Conservation (phyloP, 768 basidiomycete species). For the Tephrocybe sp. region DNA sequence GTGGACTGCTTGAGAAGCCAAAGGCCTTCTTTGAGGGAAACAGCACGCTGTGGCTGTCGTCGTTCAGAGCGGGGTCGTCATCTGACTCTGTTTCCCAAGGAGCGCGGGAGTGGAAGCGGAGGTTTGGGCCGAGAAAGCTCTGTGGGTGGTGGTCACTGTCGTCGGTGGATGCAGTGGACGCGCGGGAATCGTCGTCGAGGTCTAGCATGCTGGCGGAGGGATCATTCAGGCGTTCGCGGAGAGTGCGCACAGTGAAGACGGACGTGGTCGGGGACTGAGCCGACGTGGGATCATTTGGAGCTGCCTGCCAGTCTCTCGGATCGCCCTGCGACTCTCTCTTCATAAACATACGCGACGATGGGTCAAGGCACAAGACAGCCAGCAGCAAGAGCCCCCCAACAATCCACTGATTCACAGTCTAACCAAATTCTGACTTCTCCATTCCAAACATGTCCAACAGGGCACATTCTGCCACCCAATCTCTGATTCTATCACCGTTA, state of each 20-base stretch:
- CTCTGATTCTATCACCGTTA: slow-evolving; percentile 6
- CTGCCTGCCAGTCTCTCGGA: slow-evolving; percentile 38
- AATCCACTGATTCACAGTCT: slow-evolving; percentile 12
- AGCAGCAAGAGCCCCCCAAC: not conserved
- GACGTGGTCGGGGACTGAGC: slow-evolving; percentile 24
- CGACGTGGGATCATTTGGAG: slow-evolving; percentile 24
- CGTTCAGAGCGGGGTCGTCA: slow-evolving; percentile 44
- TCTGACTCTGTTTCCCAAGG: slow-evolving; percentile 69
- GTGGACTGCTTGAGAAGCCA: slow-evolving; percentile 48
- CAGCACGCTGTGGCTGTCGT: slow-evolving; percentile 44
- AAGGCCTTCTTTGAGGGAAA: slow-evolving; percentile 37
- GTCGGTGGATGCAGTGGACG: slow-evolving; percentile 29
- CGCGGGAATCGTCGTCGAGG: slow-evolving; percentile 51
- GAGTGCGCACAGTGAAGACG: slow-evolving; percentile 12
- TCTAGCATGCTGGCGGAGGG: slow-evolving; percentile 55
- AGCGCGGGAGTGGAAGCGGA: slow-evolving; percentile 78
- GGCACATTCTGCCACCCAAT: slow-evolving; percentile 8
- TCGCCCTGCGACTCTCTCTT: slow-evolving; percentile 30
- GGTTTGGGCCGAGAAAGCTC: slow-evolving; percentile 78
- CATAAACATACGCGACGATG: slow-evolving; percentile 26
- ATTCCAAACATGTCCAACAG: slow-evolving; percentile 12
- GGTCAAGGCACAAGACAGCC: slow-evolving; percentile 5
- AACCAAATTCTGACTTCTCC: slow-evolving; percentile 8
- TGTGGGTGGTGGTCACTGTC: slow-evolving; percentile 35
- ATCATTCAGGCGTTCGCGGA: slow-evolving; percentile 43